These are phyloP conservation scores for Metschnikowia drakensbergensis DNA, from an alignment of 805 yeast species.

Conservation along the genomic window DNA sequence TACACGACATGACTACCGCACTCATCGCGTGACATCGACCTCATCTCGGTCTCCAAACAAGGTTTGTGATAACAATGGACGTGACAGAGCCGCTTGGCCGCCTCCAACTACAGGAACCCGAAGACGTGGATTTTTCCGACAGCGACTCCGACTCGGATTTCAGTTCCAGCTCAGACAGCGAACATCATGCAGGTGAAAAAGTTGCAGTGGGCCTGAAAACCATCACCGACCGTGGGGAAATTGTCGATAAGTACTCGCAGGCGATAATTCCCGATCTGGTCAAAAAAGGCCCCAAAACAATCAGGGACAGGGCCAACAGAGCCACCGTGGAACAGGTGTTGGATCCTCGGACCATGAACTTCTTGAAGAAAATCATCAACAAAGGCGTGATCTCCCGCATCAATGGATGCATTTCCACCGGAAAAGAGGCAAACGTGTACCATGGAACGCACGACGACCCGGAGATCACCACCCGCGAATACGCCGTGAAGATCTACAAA, in stretches of 20 bases:
- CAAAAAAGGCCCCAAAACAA: conserved; percentile 53
- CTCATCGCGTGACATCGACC: no score
- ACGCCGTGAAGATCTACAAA: conserved; percentile 90
- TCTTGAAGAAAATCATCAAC: conserved; percentile 74
- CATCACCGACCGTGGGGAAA: conserved; percentile 38
- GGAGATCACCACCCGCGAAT: conserved; percentile 43
- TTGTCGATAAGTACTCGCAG: conserved; percentile 60
- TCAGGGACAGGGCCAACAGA: conserved; percentile 82
- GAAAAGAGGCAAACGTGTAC: conserved; percentile 98
- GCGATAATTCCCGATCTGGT: conserved; percentile 63
- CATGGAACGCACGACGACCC: conserved; percentile 60
- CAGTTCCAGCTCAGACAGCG: neutral
- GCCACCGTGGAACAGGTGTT: conserved; percentile 97
- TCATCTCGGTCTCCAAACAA: neutral
- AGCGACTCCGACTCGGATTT: conserved; percentile 3
- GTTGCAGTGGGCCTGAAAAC: conserved; percentile 18
- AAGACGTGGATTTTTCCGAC: neutral
- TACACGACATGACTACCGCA: no score
- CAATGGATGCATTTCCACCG: conserved; percentile 93
- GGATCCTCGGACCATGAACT: conserved; percentile 89
- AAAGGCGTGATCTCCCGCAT: conserved; percentile 80
- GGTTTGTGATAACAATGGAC: neutral
- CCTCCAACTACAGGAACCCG: neutral
- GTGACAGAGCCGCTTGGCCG: neutral
- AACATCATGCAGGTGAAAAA: neutral